Percentiles rank a stretch among this genome's conserved stretches.
Conservation (phyloP, 805 yeast genomes). For the Ogataea trehalophila region DNA sequence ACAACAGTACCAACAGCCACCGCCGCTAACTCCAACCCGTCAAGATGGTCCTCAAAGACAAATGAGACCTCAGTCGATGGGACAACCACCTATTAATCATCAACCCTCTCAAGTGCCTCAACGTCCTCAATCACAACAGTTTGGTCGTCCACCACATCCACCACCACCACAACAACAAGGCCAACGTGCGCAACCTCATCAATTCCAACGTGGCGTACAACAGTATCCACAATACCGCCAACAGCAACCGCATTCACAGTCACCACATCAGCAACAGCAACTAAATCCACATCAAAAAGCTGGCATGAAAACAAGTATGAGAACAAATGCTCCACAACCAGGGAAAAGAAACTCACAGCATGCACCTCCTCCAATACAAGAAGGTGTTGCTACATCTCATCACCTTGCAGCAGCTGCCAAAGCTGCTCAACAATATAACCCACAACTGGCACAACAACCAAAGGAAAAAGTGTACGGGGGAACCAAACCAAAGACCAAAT, state of each 20-base stretch:
- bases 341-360: no score
- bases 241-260: no score
- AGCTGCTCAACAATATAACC: slow-evolving; percentile 24
- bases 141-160: background rate
- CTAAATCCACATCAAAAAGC: background rate
- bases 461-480: slow-evolving; percentile 1
- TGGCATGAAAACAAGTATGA: no score
- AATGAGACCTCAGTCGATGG: background rate
- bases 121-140: background rate
- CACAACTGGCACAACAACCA: slow-evolving; percentile 5
- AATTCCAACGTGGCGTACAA: slow-evolving; percentile 24
- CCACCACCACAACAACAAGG: slow-evolving; percentile 1
- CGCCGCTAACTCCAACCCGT: slow-evolving; percentile 7
- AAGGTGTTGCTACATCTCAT: slow-evolving; percentile 8
- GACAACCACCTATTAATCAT: background rate
- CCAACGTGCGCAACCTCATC: slow-evolving; percentile 2
- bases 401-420: slow-evolving; percentile 30
- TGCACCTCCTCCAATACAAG: background rate
- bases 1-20: slow-evolving; percentile 1
- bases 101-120: background rate
- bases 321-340: no score
- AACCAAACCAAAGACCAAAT: slow-evolving; percentile 6
- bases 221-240: no score
- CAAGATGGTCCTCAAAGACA: background rate
- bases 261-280: no score